Evolutionary conservation across 257 asterid genomes (phyloP).

Genomic region (Mitragyna speciosa): DNA sequence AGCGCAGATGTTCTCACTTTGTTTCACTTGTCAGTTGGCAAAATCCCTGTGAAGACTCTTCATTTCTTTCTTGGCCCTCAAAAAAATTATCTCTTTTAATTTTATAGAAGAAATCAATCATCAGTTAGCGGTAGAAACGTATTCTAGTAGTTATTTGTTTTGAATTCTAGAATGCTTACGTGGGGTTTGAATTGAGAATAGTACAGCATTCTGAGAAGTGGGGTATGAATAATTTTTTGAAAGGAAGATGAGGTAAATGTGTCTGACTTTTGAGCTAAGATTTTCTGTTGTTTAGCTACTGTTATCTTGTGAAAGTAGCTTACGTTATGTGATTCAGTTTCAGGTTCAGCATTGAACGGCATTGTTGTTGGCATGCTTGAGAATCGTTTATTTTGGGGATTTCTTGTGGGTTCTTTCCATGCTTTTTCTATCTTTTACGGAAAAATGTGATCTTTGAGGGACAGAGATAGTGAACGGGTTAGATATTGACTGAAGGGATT

Average conservation of each 20-base stretch:
- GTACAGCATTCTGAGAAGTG: not conserved
- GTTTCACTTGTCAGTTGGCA: conserved; percentile 30
- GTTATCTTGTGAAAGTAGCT: conserved; percentile 45
- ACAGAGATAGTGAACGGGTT: not conserved
- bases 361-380: conserved; percentile 19
- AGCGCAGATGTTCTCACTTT: conserved; percentile 27
- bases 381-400: conserved; percentile 22
- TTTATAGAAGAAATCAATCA: not conserved
- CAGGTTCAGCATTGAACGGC: conserved; percentile 19
- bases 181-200: not conserved
- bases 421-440: conserved; percentile 19
- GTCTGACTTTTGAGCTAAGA: conserved; percentile 19
- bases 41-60: conserved; percentile 13
- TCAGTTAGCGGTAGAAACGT: not conserved
- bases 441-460: conserved; percentile 26
- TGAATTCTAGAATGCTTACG: conserved; percentile 4
- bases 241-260: conserved; percentile 15
- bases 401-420: conserved; percentile 8
- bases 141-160: not conserved
- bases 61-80: conserved; percentile 31
- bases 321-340: conserved; percentile 22
- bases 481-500: not conserved
- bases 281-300: conserved; percentile 31
- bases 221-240: not conserved
- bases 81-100: conserved; percentile 33